Percentiles rank a stretch among this genome's conserved stretches.
These are phyloP conservation scores for Candida pseudoviswanathii DNA, from an alignment of 1,139 yeast genomes.

Conservation along the genomic window DNA sequence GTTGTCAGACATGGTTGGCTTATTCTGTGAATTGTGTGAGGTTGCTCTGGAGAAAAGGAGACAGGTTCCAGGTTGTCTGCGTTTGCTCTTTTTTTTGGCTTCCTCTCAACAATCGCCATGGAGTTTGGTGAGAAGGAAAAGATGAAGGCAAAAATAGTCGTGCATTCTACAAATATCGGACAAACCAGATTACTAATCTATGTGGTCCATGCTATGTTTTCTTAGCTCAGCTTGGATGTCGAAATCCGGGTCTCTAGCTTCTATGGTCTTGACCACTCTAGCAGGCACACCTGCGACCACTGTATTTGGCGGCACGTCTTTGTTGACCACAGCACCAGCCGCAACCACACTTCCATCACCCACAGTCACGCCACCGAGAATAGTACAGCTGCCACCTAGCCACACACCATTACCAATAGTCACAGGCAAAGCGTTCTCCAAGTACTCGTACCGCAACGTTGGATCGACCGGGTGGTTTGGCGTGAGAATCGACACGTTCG, in stretches of 20 bases:
- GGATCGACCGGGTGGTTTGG: slow-evolving; percentile 68
- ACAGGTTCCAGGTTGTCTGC: background rate
- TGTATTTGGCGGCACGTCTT: slow-evolving; percentile 52
- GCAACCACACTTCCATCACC: slow-evolving; percentile 68
- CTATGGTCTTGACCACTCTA: slow-evolving; percentile 39
- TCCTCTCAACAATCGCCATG: too few species aligned
- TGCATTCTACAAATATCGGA: slow-evolving; percentile 2
- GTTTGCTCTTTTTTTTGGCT: background rate
- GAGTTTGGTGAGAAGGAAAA: background rate
- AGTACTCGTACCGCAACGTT: slow-evolving; percentile 39
- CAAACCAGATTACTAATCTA: slow-evolving; percentile 1
- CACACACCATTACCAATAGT: slow-evolving; percentile 65
- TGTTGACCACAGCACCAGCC: slow-evolving; percentile 66
- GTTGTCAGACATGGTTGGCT: slow-evolving; percentile 17
- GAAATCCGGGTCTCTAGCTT: slow-evolving; percentile 17
- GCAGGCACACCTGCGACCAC: slow-evolving; percentile 68
- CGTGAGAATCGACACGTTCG: slow-evolving; percentile 60
- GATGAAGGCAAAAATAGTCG: slow-evolving; percentile 4
- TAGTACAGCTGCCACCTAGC: slow-evolving; percentile 58
- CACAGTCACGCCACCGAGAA: slow-evolving; percentile 67
- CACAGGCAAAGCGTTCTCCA: slow-evolving; percentile 59
- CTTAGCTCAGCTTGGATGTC: slow-evolving; percentile 14
- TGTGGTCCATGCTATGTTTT: slow-evolving; percentile 15
- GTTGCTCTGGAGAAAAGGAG: background rate
- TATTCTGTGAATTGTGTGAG: background rate